These are phyloP conservation scores for Pterocarpus macrocarpus DNA, from an alignment of 306 rosid species.

Conservation along the genomic window DNA sequence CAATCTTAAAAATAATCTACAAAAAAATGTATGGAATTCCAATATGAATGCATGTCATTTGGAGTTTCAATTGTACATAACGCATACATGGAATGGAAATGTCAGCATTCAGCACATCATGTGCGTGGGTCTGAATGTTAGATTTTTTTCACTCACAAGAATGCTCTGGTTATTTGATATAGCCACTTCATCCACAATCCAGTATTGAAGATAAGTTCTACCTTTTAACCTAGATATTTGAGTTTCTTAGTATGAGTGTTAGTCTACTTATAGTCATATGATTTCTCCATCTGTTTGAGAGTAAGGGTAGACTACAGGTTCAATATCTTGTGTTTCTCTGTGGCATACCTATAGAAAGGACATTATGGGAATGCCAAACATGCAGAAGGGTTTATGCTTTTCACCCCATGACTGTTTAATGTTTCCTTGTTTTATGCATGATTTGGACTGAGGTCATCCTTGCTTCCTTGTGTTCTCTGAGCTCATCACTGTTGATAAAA, in stretches of 20 bases:
- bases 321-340: not conserved
- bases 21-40: not conserved
- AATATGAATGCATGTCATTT: slow-evolving; percentile 8
- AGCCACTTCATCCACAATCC: not conserved
- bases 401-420: slow-evolving; percentile 24
- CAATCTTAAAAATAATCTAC: not conserved
- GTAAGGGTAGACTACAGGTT: slow-evolving; percentile 19
- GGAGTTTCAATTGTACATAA: slow-evolving; percentile 25
- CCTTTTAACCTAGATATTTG: slow-evolving; percentile 1
- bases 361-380: slow-evolving; percentile 8
- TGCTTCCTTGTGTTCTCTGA: slow-evolving; percentile 7
- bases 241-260: not conserved
- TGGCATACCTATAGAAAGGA: slow-evolving; percentile 22
- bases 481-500: slow-evolving; percentile 28
- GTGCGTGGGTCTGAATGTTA: not conserved
- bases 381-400: not conserved
- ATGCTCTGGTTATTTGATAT: slow-evolving; percentile 9
- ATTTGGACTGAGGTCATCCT: slow-evolving; percentile 4
- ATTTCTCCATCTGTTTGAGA: not conserved
- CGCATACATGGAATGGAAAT: slow-evolving; percentile 13
- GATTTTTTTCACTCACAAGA: slow-evolving; percentile 27
- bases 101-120: not conserved
- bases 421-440: slow-evolving; percentile 15
- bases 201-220: slow-evolving; percentile 25
- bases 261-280: slow-evolving; percentile 8